Base-by-base conservation (phyloP, 306 rosid genomes). In the Malus domestica region DNA sequence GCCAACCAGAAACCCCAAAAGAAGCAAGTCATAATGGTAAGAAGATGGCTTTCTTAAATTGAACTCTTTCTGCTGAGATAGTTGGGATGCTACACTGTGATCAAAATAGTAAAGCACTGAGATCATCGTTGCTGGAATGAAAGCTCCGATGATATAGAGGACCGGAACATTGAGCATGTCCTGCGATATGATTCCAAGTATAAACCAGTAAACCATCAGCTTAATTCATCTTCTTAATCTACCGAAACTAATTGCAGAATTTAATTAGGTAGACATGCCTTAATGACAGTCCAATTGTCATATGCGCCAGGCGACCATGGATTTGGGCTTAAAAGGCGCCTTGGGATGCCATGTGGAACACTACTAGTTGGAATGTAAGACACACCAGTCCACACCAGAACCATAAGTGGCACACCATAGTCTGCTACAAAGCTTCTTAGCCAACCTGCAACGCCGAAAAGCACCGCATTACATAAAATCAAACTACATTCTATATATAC, bases 281-380 rank as follows among this genome's bases (percentile, higher is more conserved):
- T 90, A 64, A 95, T 69, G 45, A 96, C 97, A 49, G 97, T 96
- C 99, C 99, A 96, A 80, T 96, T 96, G 10, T 87, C 96, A 30
- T 96, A 96, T 51, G 99, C 99, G 80, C 99, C 99, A 10, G 93
- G 96, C 35, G 99, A 92, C 99, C 99, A 96, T 2, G 99, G 99
- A 74, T 96, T 90, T n/a, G 99, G 99, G 82, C 99, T 96, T 76
- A 88, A 86, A 59, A 96, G 95, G 38, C 99, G 89, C 85, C 99
- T 80, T 9, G 99, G 99, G 65, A 96, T 90, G 67, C 97, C 99
- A 10, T 80, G 73, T 25, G 99, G 99, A 72, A 92, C 93, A 78
- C 62, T 85, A 75, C 76, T 58, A 1, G 97, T 27, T n/a, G 99
- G 97, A 22, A 92, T 83, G 88, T 90, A 96, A 35, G 99, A 96